These are phyloP conservation scores for Tausonia pullulans DNA, from an alignment of 1,284 basidiomycete genomes.

Conservation along the genomic window DNA sequence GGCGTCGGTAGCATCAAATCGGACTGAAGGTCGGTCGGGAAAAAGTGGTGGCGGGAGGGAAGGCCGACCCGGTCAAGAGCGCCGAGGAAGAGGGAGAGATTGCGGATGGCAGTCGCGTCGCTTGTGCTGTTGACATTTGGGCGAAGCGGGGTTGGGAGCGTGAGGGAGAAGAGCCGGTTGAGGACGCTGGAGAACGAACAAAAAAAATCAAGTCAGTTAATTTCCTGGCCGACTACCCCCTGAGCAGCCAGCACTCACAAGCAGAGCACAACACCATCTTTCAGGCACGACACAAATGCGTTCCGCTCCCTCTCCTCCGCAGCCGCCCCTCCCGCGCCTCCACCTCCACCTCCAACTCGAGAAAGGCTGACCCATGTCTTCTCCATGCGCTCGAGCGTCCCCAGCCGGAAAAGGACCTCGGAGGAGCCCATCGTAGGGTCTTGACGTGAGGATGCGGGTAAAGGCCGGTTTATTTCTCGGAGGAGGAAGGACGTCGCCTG, in stretches of 20 bases:
- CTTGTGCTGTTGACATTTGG: not conserved
- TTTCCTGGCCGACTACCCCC: not conserved
- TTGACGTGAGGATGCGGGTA: not conserved
- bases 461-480: constrained; percentile 2
- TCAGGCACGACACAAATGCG: not conserved
- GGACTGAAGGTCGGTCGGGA: not conserved
- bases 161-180: constrained; percentile 9
- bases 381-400: not conserved
- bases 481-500: constrained; percentile 3
- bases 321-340: not conserved
- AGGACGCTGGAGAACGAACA: not conserved
- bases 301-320: constrained; percentile 10
- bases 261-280: constrained; percentile 12
- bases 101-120: not conserved
- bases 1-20: not conserved
- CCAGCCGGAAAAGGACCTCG: constrained; percentile 3
- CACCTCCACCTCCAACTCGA: too few relatives aligned
- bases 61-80: constrained; percentile 3
- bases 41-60: not conserved
- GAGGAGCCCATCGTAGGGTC: constrained; percentile 1
- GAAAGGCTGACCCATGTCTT: not conserved
- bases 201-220: not conserved
- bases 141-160: constrained; percentile 7
- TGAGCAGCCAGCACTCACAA: not conserved
- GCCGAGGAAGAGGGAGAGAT: constrained; percentile 2